Evolutionary conservation across 2,329 filamentous ascomycete species (phyloP).

Genomic region (Trichoderma cornu-damae): DNA sequence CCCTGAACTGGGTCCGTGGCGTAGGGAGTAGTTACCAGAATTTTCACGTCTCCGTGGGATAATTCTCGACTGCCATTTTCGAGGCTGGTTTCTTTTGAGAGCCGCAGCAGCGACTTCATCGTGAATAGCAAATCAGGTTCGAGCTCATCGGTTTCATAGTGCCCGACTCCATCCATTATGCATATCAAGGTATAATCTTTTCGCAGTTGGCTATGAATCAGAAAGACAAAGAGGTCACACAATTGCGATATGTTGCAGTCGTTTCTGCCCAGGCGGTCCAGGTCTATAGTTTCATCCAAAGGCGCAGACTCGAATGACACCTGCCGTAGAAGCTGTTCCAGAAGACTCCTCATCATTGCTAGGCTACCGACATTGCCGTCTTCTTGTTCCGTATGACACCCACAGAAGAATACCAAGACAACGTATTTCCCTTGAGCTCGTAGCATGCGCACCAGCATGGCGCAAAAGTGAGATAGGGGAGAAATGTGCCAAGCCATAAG

Average conservation of each 20-base stretch:
- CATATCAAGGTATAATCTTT: background rate
- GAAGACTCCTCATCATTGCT: conserved; percentile 7
- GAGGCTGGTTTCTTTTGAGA: background rate
- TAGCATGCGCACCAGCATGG: background rate
- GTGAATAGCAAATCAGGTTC: background rate
- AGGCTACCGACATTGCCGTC: background rate
- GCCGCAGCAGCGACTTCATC: background rate
- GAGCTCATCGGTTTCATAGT: background rate
- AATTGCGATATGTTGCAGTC: background rate
- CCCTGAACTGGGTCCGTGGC: background rate
- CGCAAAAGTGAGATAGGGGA: background rate
- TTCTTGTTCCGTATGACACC: conserved; percentile 5
- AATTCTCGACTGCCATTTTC: no score
- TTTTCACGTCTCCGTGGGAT: background rate
- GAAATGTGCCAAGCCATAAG: background rate
- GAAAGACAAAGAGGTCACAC: background rate
- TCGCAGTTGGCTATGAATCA: background rate
- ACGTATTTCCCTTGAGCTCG: background rate
- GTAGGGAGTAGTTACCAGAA: background rate
- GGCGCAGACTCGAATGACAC: background rate
- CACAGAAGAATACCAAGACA: background rate
- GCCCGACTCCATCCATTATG: background rate
- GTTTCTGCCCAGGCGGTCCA: background rate
- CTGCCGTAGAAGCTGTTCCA: conserved; percentile 3
- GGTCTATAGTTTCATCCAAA: background rate